Percentiles rank a stretch among this genome's conserved stretches.
These are phyloP conservation scores for Candida yuanshanica DNA, from an alignment of 805 yeast species.

Conservation along the genomic window DNA sequence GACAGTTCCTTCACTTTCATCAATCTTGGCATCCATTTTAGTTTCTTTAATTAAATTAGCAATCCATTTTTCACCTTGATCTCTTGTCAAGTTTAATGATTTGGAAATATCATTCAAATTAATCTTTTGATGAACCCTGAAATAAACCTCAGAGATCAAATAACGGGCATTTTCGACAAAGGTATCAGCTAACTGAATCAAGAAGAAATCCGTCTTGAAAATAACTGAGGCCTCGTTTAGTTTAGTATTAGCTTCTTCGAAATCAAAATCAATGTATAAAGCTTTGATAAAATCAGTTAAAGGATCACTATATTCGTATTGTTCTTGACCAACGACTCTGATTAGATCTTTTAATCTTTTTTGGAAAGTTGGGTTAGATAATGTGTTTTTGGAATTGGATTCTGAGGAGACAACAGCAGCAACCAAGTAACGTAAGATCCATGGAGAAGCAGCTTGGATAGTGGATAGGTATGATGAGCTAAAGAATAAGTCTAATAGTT, in stretches of 20 bases:
- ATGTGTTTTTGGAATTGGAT: conserved; percentile 16
- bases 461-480: conserved; percentile 56
- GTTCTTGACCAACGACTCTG: conserved; percentile 53
- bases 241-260: conserved; percentile 44
- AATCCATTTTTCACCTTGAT: conserved; percentile 47
- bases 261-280: conserved; percentile 53
- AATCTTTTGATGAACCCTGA: conserved; percentile 47
- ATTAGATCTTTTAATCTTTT: conserved; percentile 54
- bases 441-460: conserved; percentile 67
- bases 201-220: conserved; percentile 53
- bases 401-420: conserved; percentile 49
- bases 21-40: conserved; percentile 48
- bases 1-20: conserved; percentile 45
- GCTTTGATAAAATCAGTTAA: conserved; percentile 51
- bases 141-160: conserved; percentile 46
- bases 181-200: conserved; percentile 33
- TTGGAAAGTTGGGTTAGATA: conserved; percentile 33
- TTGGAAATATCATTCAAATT: conserved; percentile 41
- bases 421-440: conserved; percentile 61
- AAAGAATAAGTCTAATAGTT: conserved; percentile 51
- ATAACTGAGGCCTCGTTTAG: conserved; percentile 42
- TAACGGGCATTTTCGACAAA: conserved; percentile 44
- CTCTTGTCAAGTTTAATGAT: conserved; percentile 37
- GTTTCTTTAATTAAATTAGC: conserved; percentile 43
- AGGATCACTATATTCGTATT: conserved; percentile 62